phyloP scores from a whole-genome alignment of 192 early-diverging fungal species.

The Umbelopsis ramanniana region DNA sequence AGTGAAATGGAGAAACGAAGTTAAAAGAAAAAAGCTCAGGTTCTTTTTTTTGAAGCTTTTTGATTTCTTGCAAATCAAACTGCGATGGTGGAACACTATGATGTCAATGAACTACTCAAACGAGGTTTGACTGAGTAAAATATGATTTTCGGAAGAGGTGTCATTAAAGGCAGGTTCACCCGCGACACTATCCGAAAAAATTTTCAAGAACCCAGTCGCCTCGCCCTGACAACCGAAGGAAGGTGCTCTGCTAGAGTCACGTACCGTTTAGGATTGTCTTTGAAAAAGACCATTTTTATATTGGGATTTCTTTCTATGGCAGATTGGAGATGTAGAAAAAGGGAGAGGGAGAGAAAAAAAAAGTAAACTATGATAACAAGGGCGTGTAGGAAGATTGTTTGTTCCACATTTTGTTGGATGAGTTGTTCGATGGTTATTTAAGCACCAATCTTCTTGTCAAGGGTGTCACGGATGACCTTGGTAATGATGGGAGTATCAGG shows the following conservation, averaged over 20 bases:
- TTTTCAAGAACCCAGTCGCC: too few species aligned
- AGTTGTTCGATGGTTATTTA: neutral
- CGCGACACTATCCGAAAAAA: too few species aligned
- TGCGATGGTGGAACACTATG: neutral
- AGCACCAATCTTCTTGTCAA: slow-evolving; percentile 48
- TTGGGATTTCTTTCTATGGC: slow-evolving; percentile 1
- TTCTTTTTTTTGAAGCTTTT: neutral
- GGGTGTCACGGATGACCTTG: slow-evolving; percentile 74
- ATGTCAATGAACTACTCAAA: neutral
- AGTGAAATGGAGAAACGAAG: neutral
- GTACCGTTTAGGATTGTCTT: neutral
- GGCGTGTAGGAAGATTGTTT: neutral
- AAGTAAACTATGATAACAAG: slow-evolving; percentile 21
- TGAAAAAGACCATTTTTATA: slow-evolving; percentile 6
- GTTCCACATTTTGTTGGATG: slow-evolving; percentile 20
- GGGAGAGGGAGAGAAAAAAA: slow-evolving; percentile 19
- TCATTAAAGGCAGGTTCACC: neutral
- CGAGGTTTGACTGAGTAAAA: neutral
- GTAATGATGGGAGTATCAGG: slow-evolving; percentile 84
- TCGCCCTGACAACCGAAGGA: too few species aligned
- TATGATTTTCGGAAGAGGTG: neutral
- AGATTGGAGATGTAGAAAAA: slow-evolving; percentile 17
- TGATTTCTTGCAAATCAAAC: neutral
- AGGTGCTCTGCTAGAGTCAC: too few species aligned
- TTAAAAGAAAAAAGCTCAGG: neutral